These are phyloP conservation scores for Xerocomus brunneocitrinus DNA, from an alignment of 768 basidiomycete species.

Conservation along the genomic window DNA sequence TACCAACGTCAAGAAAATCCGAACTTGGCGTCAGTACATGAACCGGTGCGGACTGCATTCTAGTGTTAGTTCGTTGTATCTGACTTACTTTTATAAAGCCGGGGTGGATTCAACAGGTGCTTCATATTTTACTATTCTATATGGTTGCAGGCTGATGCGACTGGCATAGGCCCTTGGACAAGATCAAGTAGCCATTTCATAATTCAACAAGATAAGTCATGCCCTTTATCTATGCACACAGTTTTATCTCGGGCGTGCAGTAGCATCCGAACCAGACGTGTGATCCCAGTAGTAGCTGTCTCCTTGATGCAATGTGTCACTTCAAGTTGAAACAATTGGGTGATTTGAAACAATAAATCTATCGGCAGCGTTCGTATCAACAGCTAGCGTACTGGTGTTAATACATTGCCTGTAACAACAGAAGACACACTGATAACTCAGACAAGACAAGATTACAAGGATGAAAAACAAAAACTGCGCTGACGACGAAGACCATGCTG, in stretches of 20 bases:
- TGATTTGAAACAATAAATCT: conserved; percentile 17
- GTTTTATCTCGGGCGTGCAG: conserved; percentile 10
- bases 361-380: conserved; percentile 24
- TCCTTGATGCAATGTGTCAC: neutral
- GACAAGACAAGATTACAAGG: conserved; percentile 19
- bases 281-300: neutral
- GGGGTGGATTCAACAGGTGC: conserved; percentile 82
- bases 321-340: conserved; percentile 2
- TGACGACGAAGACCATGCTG: conserved; percentile 7
- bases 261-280: neutral
- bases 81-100: conserved; percentile 38
- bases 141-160: conserved; percentile 13
- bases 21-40: conserved; percentile 99
- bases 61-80: conserved; percentile 2
- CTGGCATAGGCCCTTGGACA: conserved; percentile 75
- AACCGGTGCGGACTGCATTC: conserved; percentile 57
- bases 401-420: conserved; percentile 25
- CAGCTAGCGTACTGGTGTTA: conserved; percentile 15
- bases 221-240: conserved; percentile 2
- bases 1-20: conserved; percentile 67
- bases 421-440: conserved; percentile 14
- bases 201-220: conserved; percentile 15
- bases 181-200: conserved; percentile 66
- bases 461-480: conserved; percentile 12
- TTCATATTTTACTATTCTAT: neutral